Base-by-base conservation (phyloP, 208 protist species). In the Sergeia podlipaevii region DNA sequence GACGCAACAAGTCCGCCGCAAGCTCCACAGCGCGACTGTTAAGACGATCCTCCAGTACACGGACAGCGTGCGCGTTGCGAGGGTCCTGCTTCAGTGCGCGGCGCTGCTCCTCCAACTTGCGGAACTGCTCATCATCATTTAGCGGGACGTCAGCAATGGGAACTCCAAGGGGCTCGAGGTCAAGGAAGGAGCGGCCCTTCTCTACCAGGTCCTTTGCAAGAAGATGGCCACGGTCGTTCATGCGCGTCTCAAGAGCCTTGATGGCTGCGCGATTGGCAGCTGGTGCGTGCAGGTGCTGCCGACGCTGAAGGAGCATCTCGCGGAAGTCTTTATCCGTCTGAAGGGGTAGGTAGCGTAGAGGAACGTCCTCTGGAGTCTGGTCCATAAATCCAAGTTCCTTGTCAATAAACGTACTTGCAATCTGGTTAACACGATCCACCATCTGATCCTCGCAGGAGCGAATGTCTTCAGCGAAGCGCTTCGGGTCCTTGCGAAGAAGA, bases 311-410 rank as follows among this genome's bases (percentile, higher is more conserved):
- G 66, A 91, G 81, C 67, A 81, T 70, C 21, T 73, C 60, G 44
- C 69, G 78, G 54, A 92, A 95, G 23, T 80, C 65, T 45, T 63
- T 63, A 61, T 90, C 84, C 1, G 67, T 72, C 48, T 67, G 60
- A 4, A 95, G 66, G 11, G 88, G 80, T 43, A 95, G 52, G 48
- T 90, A 88, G 11, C 64, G 60, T 50, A 95, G 66, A 37, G 81
- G 72, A 3, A 95, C 79, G 24, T 77, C 84, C 44, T 77, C 80
- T 3, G 84, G 83, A 44, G 68, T 60, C 18, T 65, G 84, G 46
- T 95, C 77, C 51, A 95, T 68, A 46, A 92, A 92, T 23, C 63
- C 52, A 8, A 83, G 77, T 74, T 95, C 81, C 45, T 75, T 70
- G 23, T 71, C 59, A 10, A 92, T 59, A 27, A 87, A 90, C 37